phyloP scores from a whole-genome alignment of 2,329 filamentous ascomycete species.

The Thelonectria discophora region DNA sequence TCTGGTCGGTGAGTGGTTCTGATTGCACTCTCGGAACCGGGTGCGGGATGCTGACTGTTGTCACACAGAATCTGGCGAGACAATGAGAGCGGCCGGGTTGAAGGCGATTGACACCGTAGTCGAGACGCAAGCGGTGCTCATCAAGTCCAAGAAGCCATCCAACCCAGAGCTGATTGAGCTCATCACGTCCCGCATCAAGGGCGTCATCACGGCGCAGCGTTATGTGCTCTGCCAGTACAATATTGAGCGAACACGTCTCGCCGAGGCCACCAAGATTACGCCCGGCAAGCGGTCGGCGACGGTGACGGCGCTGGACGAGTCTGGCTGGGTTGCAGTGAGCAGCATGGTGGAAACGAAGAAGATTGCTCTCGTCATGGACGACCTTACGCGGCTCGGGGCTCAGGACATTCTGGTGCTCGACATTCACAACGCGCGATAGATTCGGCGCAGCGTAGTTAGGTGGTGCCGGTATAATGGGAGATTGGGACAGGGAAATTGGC shows the following conservation, averaged over 20 bases:
- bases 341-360: constrained; percentile 92
- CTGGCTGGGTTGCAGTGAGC: constrained; percentile 93
- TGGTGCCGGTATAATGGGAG: constrained; percentile 9
- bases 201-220: constrained; percentile 93
- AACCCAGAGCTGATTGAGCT: constrained; percentile 83
- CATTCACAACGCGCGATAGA: constrained; percentile 79
- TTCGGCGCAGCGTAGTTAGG: background rate
- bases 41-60: constrained; percentile 23
- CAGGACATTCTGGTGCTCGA: constrained; percentile 86
- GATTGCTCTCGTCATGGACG: constrained; percentile 88
- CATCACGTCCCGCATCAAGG: constrained; percentile 85
- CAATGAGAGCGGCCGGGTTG: constrained; percentile 94
- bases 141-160: constrained; percentile 86
- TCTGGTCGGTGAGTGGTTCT: constrained; percentile 78
- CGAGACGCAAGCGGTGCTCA: constrained; percentile 85
- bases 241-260: constrained; percentile 75
- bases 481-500: constrained; percentile 27
- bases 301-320: constrained; percentile 85
- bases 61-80: constrained; percentile 87
- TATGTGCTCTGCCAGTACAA: constrained; percentile 98
- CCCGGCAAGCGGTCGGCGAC: constrained; percentile 95
- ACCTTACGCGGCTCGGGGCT: constrained; percentile 78
- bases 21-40: background rate
- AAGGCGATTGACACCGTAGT: constrained; percentile 95
- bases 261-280: constrained; percentile 77